Evolutionary conservation across 805 yeast species (phyloP).

Genomic region (Kluyveromyces nonfermentans): DNA sequence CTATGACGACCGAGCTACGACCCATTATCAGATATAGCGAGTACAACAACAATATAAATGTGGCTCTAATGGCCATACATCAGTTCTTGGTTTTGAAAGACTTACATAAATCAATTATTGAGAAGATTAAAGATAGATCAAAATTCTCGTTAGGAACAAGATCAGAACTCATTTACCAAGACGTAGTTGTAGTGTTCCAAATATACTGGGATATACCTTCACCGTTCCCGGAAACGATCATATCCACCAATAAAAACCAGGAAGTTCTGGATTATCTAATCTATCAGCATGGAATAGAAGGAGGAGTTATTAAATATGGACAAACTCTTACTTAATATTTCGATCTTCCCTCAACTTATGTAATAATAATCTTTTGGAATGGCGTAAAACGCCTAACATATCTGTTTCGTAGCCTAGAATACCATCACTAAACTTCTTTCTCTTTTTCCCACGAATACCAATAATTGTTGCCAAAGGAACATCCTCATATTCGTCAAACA

Average conservation of each 20-base stretch:
- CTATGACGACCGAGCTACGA: background rate
- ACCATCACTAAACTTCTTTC: constrained; percentile 26
- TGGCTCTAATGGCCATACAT: background rate
- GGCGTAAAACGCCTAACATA: constrained; percentile 5
- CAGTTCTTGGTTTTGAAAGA: background rate
- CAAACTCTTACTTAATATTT: background rate
- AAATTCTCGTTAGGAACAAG: background rate
- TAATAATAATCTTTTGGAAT: constrained; percentile 2
- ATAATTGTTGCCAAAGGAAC: constrained; percentile 28
- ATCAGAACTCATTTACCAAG: background rate
- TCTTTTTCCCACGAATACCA: constrained; percentile 30
- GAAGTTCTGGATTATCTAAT: constrained; percentile 2
- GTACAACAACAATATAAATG: background rate
- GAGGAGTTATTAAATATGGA: constrained; percentile 2
- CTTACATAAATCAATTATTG: background rate
- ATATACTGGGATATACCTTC: constrained; percentile 1
- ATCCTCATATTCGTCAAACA: constrained; percentile 29
- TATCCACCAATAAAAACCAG: constrained; percentile 1
- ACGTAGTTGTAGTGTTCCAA: background rate
- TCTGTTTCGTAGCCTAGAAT: constrained; percentile 29
- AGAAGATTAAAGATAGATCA: background rate
- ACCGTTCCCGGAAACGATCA: constrained; percentile 2
- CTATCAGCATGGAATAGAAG: constrained; percentile 1
- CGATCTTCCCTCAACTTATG: background rate
- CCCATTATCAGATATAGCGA: background rate